Percentiles rank a stretch among this genome's conserved stretches.
Evolutionary conservation across 768 basidiomycete genomes (phyloP).

Genomic region (Tephrocybe rancida): DNA sequence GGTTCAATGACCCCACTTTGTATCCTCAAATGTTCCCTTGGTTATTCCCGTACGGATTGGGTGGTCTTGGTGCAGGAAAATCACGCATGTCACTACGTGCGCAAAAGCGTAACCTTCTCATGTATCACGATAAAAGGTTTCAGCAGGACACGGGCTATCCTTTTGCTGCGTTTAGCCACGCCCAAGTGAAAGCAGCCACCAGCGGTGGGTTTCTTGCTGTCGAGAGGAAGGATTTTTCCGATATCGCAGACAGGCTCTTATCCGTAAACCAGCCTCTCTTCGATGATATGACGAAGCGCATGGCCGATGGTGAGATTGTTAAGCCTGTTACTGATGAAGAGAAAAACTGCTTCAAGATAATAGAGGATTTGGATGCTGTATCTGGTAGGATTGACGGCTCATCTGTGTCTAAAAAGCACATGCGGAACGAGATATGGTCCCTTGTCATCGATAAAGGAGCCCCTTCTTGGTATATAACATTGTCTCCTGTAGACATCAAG

Average conservation of each 20-base stretch:
- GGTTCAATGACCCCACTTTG: slow-evolving; percentile 31
- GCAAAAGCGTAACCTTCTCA: too few species aligned
- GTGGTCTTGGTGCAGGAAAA: slow-evolving; percentile 6
- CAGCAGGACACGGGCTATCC: slow-evolving; percentile 34
- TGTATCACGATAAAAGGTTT: slow-evolving; percentile 42
- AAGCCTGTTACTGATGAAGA: slow-evolving; percentile 31
- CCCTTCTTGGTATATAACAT: slow-evolving; percentile 36
- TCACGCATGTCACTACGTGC: too few species aligned
- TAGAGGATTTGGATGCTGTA: slow-evolving; percentile 37
- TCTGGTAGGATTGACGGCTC: slow-evolving; percentile 31
- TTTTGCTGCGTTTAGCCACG: slow-evolving; percentile 41
- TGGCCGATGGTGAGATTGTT: slow-evolving; percentile 22
- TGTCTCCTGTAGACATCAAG: slow-evolving; percentile 29
- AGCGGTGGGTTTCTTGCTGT: slow-evolving; percentile 29
- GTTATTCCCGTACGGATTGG: slow-evolving; percentile 27
- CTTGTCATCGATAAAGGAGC: slow-evolving; percentile 23
- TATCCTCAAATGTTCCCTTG: slow-evolving; percentile 38
- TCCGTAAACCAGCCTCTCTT: slow-evolving; percentile 24
- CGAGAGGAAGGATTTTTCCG: slow-evolving; percentile 25
- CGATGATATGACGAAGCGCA: slow-evolving; percentile 14
- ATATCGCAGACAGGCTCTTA: slow-evolving; percentile 23
- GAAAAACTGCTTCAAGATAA: slow-evolving; percentile 32
- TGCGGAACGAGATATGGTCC: slow-evolving; percentile 34
- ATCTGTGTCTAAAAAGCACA: slow-evolving; percentile 26
- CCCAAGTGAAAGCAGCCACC: slow-evolving; percentile 33